phyloP scores from a whole-genome alignment of 805 yeast genomes.

The Candida chauliodis region DNA sequence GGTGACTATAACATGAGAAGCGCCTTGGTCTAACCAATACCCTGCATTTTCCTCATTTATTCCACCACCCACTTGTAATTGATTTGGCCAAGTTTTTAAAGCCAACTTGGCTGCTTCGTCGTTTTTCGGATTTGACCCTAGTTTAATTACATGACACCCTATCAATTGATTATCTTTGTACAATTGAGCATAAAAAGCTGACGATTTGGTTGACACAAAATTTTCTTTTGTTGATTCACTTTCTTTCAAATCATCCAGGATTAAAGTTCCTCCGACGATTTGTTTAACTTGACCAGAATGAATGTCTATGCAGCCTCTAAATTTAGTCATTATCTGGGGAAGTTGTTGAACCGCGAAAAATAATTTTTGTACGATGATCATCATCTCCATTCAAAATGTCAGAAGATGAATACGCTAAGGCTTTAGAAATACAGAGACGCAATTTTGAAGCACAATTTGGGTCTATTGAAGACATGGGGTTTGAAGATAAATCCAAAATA shows the following conservation, averaged over 20 bases:
- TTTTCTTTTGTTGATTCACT: slow-evolving; percentile 41
- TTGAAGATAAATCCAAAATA: slow-evolving; percentile 24
- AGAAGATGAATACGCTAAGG: slow-evolving; percentile 24
- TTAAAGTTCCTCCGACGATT: slow-evolving; percentile 90
- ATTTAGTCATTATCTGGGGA: slow-evolving; percentile 63
- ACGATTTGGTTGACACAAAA: slow-evolving; percentile 71
- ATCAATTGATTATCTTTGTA: slow-evolving; percentile 55
- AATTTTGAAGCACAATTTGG: slow-evolving; percentile 68
- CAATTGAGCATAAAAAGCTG: slow-evolving; percentile 70
- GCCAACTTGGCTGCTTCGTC: slow-evolving; percentile 83
- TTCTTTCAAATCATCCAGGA: slow-evolving; percentile 40
- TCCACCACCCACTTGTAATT: slow-evolving; percentile 91
- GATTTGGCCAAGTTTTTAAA: slow-evolving; percentile 64
- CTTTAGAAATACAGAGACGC: slow-evolving; percentile 50
- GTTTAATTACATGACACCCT: slow-evolving; percentile 91
- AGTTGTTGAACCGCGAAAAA: slow-evolving; percentile 2
- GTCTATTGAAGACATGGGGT: slow-evolving; percentile 46
- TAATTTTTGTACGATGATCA: slow-evolving; percentile 6
- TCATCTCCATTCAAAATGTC: slow-evolving; percentile 5
- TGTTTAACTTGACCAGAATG: slow-evolving; percentile 96
- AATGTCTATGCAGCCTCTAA: slow-evolving; percentile 92
- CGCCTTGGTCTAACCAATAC: slow-evolving; percentile 73
- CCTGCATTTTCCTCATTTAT: slow-evolving; percentile 71
- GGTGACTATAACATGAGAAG: slow-evolving; percentile 87
- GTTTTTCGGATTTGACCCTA: slow-evolving; percentile 73